Evolutionary conservation across 1,139 yeast species (phyloP).

Genomic region (Nakaseomyces nivariensis): DNA sequence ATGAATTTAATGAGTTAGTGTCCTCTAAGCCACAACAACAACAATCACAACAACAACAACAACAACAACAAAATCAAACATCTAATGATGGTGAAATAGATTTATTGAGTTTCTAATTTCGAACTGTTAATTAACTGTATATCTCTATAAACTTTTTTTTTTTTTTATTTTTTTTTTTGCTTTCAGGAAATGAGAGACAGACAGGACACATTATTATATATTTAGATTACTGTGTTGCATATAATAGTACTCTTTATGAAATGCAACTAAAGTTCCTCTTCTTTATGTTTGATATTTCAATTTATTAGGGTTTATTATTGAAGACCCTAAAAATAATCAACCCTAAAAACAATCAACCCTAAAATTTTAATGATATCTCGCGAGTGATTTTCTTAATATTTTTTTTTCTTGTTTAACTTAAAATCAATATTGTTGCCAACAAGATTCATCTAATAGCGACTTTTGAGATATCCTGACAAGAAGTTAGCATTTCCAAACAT

Average conservation of each 20-base stretch:
- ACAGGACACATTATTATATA: too few species aligned
- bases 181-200: too few species aligned
- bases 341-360: neutral
- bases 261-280: too few species aligned
- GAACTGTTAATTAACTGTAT: neutral
- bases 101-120: neutral
- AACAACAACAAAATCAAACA: neutral
- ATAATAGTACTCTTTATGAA: too few species aligned
- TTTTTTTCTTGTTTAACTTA: neutral
- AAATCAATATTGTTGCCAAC: too few species aligned
- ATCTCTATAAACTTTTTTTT: neutral
- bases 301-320: too few species aligned
- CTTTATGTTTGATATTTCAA: too few species aligned
- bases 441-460: neutral
- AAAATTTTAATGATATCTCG: neutral
- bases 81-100: conserved; percentile 2
- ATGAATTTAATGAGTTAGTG: conserved; percentile 2
- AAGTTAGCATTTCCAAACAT: too few species aligned
- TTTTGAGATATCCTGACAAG: too few species aligned
- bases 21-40: neutral
- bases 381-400: neutral
- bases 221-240: too few species aligned
- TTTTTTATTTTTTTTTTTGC: neutral
- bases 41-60: neutral
- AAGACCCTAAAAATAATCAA: too few species aligned